Evolutionary conservation across 768 basidiomycete species (phyloP), one percentile per base, ranked within the genome.

Genomic region (Ramaria sp.): DNA sequence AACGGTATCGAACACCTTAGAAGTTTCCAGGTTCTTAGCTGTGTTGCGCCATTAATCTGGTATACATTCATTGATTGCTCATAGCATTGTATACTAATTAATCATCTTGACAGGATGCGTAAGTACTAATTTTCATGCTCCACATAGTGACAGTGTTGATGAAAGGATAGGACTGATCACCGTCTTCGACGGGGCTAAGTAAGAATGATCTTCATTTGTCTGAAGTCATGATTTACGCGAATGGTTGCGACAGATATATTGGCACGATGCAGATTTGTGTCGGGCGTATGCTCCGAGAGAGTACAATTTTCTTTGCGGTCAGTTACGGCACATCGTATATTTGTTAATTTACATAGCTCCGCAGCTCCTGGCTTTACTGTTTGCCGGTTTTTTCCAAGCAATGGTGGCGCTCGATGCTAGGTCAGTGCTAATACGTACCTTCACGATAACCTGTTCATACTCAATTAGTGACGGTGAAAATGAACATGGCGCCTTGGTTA

Each of bases 221-320:
- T n/a, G 34, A 25, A 37, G 13, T 0, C 15, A 37, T 24, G n/a
- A n/a, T n/a, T n/a, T n/a, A 16, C 30, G 12, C 12, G 16, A 45
- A 45, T 45, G 9, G 18, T 48, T 45, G 32, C 8, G 36, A 20
- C 50, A 87, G 85, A 62, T 88, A 88, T 61, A 81, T 97, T 44
- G 93, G 93, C 7, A 92, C 86, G 0, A 83, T 96, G 83, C 91
- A 95, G 64, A 91, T 97, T 27, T 94, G 93, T 57, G 82, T 95
- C 1, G 82, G 88, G 18, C 77, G 91, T 12, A 97, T 97, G 93
- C 69, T 97, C 58, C 83, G 86, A 63, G 92, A 97, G 67, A 93
- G 90, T 18, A 84, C 88, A 3, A 75, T 96, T 47, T 94, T 94
- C 71, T 92, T 94, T 67, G 86, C 86, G 50, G 86, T 94, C 61